phyloP scores from a whole-genome alignment of 192 early-diverging fungal genomes.

The Entrophospora sp. region DNA sequence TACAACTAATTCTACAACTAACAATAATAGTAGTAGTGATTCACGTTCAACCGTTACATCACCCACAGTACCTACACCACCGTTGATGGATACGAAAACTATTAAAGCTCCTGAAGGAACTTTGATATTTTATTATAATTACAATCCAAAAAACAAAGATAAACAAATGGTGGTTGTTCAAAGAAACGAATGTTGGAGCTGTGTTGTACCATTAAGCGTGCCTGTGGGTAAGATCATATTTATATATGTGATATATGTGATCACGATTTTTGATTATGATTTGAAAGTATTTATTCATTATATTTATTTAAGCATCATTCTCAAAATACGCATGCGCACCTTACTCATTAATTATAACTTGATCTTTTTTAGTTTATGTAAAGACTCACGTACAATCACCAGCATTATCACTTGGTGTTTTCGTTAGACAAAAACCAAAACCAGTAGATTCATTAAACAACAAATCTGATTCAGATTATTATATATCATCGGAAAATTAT shows the following conservation, averaged over 20 bases:
- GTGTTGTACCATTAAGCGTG: constrained; percentile 38
- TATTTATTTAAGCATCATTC: no score
- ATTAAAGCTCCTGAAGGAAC: no score
- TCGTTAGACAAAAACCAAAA: constrained; percentile 24
- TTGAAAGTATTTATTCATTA: not conserved
- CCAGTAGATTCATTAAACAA: no score
- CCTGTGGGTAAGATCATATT: constrained; percentile 37
- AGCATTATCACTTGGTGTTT: constrained; percentile 28
- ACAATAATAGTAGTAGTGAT: no score
- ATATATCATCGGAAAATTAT: constrained; percentile 42
- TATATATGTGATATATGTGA: not conserved
- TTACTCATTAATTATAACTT: no score
- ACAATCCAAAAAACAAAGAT: no score
- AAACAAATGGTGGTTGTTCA: constrained; percentile 28
- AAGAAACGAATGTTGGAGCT: constrained; percentile 33
- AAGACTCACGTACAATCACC: constrained; percentile 29
- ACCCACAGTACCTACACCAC: no score
- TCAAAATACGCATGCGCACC: no score
- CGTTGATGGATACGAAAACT: no score
- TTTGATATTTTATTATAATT: no score
- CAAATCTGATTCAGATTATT: constrained; percentile 32
- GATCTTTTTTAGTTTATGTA: constrained; percentile 17
- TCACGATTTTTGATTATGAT: not conserved
- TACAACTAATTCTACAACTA: no score
- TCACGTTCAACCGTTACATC: no score